These are phyloP conservation scores for Persicaria tinctoria DNA, from an alignment of 148 eudicot genomes.

Conservation along the genomic window DNA sequence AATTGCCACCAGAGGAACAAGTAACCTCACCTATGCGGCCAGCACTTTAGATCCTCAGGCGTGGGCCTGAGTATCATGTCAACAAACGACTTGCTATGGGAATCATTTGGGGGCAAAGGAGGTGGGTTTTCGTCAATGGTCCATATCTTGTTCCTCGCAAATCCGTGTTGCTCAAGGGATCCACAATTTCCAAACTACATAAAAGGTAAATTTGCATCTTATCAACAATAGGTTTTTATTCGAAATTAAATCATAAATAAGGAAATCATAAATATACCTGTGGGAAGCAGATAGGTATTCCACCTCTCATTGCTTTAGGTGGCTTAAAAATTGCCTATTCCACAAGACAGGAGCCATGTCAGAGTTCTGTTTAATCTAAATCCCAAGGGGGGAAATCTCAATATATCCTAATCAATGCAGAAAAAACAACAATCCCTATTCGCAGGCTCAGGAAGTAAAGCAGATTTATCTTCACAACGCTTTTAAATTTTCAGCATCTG, in stretches of 20 bases:
- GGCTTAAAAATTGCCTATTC: conserved; percentile 64
- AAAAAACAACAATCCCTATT: not conserved
- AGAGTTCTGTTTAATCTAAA: not conserved
- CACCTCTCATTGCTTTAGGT: conserved; percentile 84
- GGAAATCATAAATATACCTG: conserved; percentile 47
- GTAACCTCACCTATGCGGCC: conserved; percentile 66
- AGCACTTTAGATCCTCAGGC: conserved; percentile 69
- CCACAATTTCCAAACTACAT: conserved; percentile 80
- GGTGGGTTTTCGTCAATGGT: conserved; percentile 67
- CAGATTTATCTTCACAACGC: no score
- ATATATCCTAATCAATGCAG: not conserved
- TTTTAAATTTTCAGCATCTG: no score
- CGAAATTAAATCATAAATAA: not conserved
- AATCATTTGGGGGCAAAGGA: conserved; percentile 46
- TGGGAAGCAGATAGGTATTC: conserved; percentile 87
- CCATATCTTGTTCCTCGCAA: conserved; percentile 83
- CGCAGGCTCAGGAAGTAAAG: not conserved
- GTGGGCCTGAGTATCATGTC: conserved; percentile 81
- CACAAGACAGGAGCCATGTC: not conserved
- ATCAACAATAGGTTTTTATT: not conserved
- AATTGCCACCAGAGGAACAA: no score
- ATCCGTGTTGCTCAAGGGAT: conserved; percentile 82
- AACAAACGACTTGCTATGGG: conserved; percentile 57
- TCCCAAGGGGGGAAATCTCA: not conserved
- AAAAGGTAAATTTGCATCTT: not conserved